phyloP scores from a whole-genome alignment of 345 rosid species.

The sweet orange (Citrus sinensis) region DNA sequence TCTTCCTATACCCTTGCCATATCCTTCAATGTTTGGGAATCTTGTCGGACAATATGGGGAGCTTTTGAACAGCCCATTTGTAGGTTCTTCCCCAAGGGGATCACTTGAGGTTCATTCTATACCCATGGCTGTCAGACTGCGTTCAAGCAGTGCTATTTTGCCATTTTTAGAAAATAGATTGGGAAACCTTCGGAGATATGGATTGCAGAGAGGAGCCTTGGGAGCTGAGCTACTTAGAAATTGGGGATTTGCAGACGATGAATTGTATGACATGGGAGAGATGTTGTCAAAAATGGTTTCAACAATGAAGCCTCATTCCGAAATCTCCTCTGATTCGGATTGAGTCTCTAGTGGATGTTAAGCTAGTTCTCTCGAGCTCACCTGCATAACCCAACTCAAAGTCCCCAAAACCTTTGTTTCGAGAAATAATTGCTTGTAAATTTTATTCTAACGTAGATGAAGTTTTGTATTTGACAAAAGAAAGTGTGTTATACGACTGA shows the following conservation, averaged over 20 bases:
- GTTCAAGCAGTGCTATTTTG: conserved; percentile 62
- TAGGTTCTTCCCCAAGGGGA: conserved; percentile 46
- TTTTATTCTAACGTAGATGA: not conserved
- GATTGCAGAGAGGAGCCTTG: conserved; percentile 57
- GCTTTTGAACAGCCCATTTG: conserved; percentile 53
- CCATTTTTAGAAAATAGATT: conserved; percentile 67
- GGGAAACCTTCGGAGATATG: conserved; percentile 50
- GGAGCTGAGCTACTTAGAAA: conserved; percentile 61
- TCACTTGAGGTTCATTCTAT: conserved; percentile 74
- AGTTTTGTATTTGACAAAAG: not conserved
- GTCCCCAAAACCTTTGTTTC: not conserved
- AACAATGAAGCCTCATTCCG: conserved; percentile 37
- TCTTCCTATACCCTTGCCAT: conserved; percentile 87
- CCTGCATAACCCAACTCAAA: not conserved
- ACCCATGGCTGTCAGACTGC: conserved; percentile 68
- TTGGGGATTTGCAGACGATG: conserved; percentile 91
- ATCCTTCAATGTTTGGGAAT: conserved; percentile 79
- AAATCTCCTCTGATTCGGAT: conserved; percentile 63
- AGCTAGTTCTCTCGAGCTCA: not conserved
- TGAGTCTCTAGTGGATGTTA: conserved; percentile 21
- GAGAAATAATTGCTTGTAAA: not conserved
- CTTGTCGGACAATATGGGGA: conserved; percentile 65
- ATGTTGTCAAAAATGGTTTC: conserved; percentile 58
- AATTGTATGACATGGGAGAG: conserved; percentile 72
- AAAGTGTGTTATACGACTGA: too few relatives aligned